phyloP scores from a whole-genome alignment of 164 flowering plant species.

The Stephania cephalantha region DNA sequence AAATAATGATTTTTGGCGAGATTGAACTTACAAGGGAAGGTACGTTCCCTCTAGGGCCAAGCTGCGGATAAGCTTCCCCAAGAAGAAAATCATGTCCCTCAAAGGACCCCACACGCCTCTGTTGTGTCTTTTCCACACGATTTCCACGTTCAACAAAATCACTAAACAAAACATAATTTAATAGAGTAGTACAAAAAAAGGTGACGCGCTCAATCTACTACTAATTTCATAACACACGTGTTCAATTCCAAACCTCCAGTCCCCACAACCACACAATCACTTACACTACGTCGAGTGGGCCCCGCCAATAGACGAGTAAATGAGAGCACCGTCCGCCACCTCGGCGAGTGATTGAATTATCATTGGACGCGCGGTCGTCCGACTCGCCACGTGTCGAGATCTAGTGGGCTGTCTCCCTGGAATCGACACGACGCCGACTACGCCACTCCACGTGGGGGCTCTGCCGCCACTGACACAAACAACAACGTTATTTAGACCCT shows the following conservation, averaged over 20 bases:
- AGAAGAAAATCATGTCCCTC: neutral
- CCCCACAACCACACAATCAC: neutral
- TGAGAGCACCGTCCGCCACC: neutral
- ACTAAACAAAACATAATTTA: too few relatives aligned
- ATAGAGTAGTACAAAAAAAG: too few relatives aligned
- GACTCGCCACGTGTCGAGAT: neutral
- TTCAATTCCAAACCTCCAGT: neutral
- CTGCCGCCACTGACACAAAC: neutral
- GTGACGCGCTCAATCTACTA: neutral
- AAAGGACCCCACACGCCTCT: neutral
- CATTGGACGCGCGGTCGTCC: neutral
- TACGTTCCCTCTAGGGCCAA: too few relatives aligned
- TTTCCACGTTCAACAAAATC: neutral
- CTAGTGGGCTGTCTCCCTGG: slow-evolving; percentile 6
- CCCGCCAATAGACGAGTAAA: neutral
- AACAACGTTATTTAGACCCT: neutral
- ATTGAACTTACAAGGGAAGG: too few relatives aligned
- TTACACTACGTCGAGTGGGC: neutral
- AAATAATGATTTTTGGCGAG: too few relatives aligned
- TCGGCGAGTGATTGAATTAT: neutral
- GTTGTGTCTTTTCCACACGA: neutral
- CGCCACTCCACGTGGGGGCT: slow-evolving; percentile 1
- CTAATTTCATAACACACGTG: neutral
- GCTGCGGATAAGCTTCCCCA: too few relatives aligned
- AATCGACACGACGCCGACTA: slow-evolving; percentile 14